phyloP scores from a whole-genome alignment of 306 rosid genomes.

The Trifolium fragiferum region DNA sequence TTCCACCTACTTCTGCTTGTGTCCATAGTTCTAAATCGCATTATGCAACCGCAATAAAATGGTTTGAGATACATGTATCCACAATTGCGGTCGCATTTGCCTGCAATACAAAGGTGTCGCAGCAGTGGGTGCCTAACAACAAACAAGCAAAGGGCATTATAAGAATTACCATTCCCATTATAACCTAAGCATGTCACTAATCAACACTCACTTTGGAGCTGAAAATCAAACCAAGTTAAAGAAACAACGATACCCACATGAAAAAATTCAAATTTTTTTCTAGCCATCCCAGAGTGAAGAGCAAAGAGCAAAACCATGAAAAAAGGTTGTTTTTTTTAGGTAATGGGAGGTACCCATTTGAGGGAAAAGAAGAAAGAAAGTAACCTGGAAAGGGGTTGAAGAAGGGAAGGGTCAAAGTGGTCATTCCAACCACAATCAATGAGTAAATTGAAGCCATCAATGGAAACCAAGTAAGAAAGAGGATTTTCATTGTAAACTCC shows the following conservation, averaged over 20 bases:
- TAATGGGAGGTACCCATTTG: too few species aligned
- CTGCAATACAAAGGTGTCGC: not conserved
- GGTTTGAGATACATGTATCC: not conserved
- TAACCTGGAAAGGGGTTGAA: slow-evolving; percentile 86
- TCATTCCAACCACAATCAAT: slow-evolving; percentile 98
- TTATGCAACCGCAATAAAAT: not conserved
- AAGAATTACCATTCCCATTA: not conserved
- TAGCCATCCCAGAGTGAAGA: not conserved
- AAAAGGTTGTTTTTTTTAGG: too few species aligned
- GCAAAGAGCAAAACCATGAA: not conserved
- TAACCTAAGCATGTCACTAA: not conserved
- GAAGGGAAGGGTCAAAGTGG: slow-evolving; percentile 87
- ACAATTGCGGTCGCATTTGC: not conserved
- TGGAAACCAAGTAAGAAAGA: slow-evolving; percentile 83
- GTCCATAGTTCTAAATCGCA: not conserved
- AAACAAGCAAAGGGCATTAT: too few species aligned
- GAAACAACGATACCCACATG: slow-evolving; percentile 31
- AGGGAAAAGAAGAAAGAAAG: not conserved
- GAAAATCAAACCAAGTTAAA: not conserved
- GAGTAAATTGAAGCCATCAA: slow-evolving; percentile 88
- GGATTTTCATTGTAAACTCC: slow-evolving; percentile 97
- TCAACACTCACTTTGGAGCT: slow-evolving; percentile 4
- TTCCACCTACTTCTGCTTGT: not conserved
- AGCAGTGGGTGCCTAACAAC: not conserved
- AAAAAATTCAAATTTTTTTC: not conserved